phyloP scores from a whole-genome alignment of 768 basidiomycete species.

The Leccinum sublutescens region DNA sequence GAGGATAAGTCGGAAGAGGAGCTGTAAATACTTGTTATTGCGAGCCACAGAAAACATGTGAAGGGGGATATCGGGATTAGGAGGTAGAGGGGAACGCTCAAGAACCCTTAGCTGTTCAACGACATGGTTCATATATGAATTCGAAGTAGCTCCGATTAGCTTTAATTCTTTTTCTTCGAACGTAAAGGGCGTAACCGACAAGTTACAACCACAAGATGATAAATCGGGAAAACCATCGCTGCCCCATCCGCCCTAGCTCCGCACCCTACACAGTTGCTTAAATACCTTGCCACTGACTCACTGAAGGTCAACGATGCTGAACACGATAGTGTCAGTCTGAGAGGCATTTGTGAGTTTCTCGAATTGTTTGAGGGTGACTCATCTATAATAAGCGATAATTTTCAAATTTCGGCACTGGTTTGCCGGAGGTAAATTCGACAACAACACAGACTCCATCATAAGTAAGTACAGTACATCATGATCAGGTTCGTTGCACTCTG shows the following conservation, averaged over 20 bases:
- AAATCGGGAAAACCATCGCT: too few species aligned
- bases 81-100: not conserved
- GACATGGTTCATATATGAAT: too few species aligned
- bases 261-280: too few species aligned
- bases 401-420: not conserved
- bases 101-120: too few species aligned
- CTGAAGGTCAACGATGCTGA: not conserved
- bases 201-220: too few species aligned
- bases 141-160: too few species aligned
- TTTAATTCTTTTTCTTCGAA: too few species aligned
- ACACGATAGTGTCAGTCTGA: not conserved
- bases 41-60: not conserved
- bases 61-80: constrained; percentile 7
- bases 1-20: constrained; percentile 1
- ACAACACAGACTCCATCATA: too few species aligned
- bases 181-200: too few species aligned
- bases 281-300: not conserved
- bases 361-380: not conserved
- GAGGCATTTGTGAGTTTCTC: not conserved
- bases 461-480: not conserved
- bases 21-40: not conserved
- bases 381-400: not conserved
- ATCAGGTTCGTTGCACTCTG: too few species aligned
- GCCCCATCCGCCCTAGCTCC: too few species aligned
- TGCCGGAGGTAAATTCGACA: not conserved